Base-by-base conservation (phyloP, 202 grass and related monocot genomes). In the Bolboschoenoplectus hybrid region DNA sequence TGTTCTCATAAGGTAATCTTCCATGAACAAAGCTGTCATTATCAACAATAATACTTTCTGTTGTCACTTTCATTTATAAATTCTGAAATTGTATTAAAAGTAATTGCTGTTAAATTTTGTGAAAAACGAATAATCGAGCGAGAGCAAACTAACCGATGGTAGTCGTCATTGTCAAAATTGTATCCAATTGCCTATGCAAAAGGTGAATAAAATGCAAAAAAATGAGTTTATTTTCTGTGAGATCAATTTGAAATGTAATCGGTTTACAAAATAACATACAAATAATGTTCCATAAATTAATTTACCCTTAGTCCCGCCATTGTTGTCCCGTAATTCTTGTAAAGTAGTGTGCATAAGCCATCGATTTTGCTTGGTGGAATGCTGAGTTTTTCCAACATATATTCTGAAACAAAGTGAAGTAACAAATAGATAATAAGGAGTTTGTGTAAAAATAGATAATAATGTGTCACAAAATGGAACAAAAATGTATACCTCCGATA, bases 291-390 rank as follows among this genome's bases (percentile, higher is more conserved):
- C 46, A 57, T 49, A 1, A 3, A 78, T 67, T 9, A 41, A 61
- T 49, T 50, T 91, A 97, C 95, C 93, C 85, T 92, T 84, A 99
- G 80, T 39, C 97, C 97, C 13, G 97, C 93, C 93, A 99, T 99
- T 50, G 93, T 97, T 1, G 97, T 99, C 34, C 97, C 93, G 26
- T 99, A 99, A 87, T 99, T 89, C 89, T 91, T 94, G 85, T 99
- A 99, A 14, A 99, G 92, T 44, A 97, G 66, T 50, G 92, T 92
- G 79, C 97, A 94, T 1, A 99, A 75, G 45, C 44, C 83, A 35
- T 92, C 82, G 3, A 99, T 91, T 84, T 93, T 90, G 80, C 55
- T 91, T 57, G 85, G 87, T 2, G 93, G 88, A 75, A 99, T 92
- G 71, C 93, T 92, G 36, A 99, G 88, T 82, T 97, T 94, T 85